Evolutionary conservation across 2,329 filamentous ascomycete genomes (phyloP).

Genomic region (Calonectria ilicicola): DNA sequence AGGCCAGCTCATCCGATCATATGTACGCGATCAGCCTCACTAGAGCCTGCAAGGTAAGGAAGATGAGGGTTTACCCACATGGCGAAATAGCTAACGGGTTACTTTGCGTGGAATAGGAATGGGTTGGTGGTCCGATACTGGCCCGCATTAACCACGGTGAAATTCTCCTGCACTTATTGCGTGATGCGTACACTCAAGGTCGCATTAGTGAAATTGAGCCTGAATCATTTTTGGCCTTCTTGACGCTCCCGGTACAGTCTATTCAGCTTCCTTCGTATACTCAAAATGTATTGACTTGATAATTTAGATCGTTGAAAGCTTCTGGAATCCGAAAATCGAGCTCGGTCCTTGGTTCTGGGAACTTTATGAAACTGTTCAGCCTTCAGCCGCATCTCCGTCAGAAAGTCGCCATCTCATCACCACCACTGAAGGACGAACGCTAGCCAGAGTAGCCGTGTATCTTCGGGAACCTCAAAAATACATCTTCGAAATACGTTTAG

Average conservation of each 20-base stretch:
- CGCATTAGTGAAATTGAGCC: neutral
- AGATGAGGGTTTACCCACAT: neutral
- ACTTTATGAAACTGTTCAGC: neutral
- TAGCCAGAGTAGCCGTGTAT: neutral
- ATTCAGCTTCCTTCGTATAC: rapidly evolving
- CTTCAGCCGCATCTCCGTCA: neutral
- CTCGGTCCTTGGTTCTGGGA: neutral
- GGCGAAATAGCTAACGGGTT: neutral
- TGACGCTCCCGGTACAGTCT: neutral
- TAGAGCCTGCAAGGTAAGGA: neutral
- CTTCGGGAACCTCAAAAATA: neutral
- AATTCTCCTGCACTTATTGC: neutral
- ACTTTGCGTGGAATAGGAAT: neutral
- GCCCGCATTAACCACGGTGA: neutral
- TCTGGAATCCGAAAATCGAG: neutral
- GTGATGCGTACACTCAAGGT: neutral
- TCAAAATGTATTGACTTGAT: neutral
- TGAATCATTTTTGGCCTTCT: neutral
- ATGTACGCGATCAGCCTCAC: neutral
- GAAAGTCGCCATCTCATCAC: neutral
- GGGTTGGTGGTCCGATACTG: neutral
- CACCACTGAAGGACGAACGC: neutral
- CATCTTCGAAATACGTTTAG: neutral
- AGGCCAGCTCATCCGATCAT: neutral
- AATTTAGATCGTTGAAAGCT: neutral